Evolutionary conservation across 257 asterid species (phyloP).

Genomic region (Solanum chilense): DNA sequence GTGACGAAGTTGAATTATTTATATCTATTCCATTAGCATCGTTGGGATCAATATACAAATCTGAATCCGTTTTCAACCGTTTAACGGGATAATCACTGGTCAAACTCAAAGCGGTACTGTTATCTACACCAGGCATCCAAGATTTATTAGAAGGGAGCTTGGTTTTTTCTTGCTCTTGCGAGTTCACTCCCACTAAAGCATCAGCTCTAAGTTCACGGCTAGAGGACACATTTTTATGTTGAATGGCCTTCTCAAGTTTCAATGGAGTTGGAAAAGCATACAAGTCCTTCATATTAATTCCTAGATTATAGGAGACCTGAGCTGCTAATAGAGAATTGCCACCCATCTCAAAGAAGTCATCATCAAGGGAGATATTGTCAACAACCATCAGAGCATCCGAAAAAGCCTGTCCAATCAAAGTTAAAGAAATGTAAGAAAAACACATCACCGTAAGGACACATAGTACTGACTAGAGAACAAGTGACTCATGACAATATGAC

Average conservation of each 20-base stretch:
- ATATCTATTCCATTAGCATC: slow-evolving; percentile 14
- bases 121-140: not conserved
- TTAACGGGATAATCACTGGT: slow-evolving; percentile 26
- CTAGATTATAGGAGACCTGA: slow-evolving; percentile 61
- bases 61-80: slow-evolving; percentile 32
- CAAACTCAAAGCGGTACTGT: slow-evolving; percentile 12
- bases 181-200: slow-evolving; percentile 15
- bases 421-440: not conserved
- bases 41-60: slow-evolving; percentile 1
- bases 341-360: slow-evolving; percentile 76
- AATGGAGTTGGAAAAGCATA: slow-evolving; percentile 62
- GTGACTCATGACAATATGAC: not conserved
- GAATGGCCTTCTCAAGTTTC: slow-evolving; percentile 61
- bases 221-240: slow-evolving; percentile 15
- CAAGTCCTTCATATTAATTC: slow-evolving; percentile 72
- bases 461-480: not conserved
- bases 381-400: slow-evolving; percentile 60
- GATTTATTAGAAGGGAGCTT: slow-evolving; percentile 12
- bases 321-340: slow-evolving; percentile 89
- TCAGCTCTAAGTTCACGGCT: slow-evolving; percentile 14
- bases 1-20: slow-evolving; percentile 17
- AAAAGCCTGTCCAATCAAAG: slow-evolving; percentile 45
- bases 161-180: slow-evolving; percentile 10
- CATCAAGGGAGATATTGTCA: slow-evolving; percentile 50
- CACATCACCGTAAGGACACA: not conserved